Evolutionary conservation across 768 basidiomycete species (phyloP).

Genomic region (Agaricus blazei): DNA sequence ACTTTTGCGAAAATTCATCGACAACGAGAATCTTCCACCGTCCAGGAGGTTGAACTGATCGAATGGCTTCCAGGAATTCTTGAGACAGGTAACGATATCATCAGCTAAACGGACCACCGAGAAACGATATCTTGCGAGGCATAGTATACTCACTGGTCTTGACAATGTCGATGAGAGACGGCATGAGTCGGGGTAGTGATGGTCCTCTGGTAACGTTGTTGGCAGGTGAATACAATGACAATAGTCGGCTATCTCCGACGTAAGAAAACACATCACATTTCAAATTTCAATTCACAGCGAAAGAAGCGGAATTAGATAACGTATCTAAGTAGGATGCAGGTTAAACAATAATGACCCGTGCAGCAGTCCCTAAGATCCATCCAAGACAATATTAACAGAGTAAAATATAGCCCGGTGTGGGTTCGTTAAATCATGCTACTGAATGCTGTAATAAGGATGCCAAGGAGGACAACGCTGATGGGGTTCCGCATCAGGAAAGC

Average conservation of each 20-base stretch:
- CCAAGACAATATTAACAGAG: neutral
- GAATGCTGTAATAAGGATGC: neutral
- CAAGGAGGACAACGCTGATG: slow-evolving; percentile 1
- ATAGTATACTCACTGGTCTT: slow-evolving; percentile 33
- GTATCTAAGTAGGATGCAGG: too few species aligned
- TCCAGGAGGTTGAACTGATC: slow-evolving; percentile 79
- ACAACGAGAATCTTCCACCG: slow-evolving; percentile 98
- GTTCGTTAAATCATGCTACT: slow-evolving; percentile 1
- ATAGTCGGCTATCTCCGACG: slow-evolving; percentile 8
- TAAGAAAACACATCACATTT: neutral
- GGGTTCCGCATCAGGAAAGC: neutral
- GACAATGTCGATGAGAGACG: slow-evolving; percentile 38
- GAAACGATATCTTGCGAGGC: neutral
- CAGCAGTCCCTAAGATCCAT: neutral
- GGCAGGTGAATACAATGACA: neutral
- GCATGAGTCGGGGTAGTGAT: slow-evolving; percentile 20
- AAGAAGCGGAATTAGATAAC: too few species aligned
- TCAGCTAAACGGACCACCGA: neutral
- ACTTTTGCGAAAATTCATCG: slow-evolving; percentile 84
- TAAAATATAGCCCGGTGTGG: neutral
- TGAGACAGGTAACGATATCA: slow-evolving; percentile 21
- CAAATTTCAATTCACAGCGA: neutral
- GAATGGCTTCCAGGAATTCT: slow-evolving; percentile 88
- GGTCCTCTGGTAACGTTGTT: neutral
- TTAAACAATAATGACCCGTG: neutral